Conservation (phyloP, 148 eudicot species). For the Rhododendron griersonianum region DNA sequence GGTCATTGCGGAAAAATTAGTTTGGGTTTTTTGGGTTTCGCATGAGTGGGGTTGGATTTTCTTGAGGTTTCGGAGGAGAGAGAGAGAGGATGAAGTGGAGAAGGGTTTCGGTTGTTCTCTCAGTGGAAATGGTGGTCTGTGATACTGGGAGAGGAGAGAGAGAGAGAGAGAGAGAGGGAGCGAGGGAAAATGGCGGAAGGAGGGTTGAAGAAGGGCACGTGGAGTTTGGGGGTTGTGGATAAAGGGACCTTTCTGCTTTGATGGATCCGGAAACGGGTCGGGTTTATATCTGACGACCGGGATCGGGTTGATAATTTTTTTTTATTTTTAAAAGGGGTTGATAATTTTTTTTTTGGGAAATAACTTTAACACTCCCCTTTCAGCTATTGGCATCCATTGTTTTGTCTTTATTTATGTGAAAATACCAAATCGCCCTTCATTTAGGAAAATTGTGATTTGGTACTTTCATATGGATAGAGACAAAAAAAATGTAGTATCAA, state of each 20-base stretch:
- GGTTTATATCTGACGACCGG: not conserved
- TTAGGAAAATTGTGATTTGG: too few species aligned
- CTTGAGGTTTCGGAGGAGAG: not conserved
- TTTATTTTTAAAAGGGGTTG: too few species aligned
- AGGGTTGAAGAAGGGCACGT: conserved; percentile 24
- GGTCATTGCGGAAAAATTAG: conserved; percentile 20
- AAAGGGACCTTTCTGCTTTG: conserved; percentile 23
- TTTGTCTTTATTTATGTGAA: too few species aligned
- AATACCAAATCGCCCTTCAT: too few species aligned
- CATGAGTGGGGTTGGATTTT: conserved; percentile 8
- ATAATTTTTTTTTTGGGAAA: too few species aligned
- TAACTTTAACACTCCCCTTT: too few species aligned
- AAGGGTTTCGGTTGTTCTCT: not conserved
- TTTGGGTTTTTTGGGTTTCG: conserved; percentile 1
- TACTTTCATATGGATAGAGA: too few species aligned
- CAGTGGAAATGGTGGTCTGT: not conserved
- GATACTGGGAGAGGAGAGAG: not conserved
- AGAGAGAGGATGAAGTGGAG: conserved; percentile 19
- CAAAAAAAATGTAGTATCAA: too few species aligned
- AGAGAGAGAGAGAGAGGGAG: too few species aligned
- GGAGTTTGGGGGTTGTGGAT: conserved; percentile 32
- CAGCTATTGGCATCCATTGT: too few species aligned
- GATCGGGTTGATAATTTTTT: not conserved
- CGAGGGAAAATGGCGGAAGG: conserved; percentile 10
- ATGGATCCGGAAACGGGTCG: conserved; percentile 5